These are phyloP conservation scores for Fusarium sp. DNA, from an alignment of 2,329 filamentous ascomycete genomes.

Conservation along the genomic window DNA sequence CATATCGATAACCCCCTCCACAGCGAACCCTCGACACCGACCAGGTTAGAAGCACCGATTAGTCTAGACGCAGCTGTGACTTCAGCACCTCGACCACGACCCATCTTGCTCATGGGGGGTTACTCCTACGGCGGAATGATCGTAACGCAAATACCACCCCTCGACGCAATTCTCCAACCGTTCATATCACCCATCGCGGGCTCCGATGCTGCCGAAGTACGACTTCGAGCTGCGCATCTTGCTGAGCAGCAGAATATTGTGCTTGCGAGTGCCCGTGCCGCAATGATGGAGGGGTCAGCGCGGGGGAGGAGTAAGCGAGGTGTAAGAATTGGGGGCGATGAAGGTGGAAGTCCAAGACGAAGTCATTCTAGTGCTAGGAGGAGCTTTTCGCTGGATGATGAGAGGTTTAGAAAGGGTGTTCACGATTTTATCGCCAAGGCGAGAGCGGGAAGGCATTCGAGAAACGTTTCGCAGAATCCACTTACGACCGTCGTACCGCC, in stretches of 20 bases:
- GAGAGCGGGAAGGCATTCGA: slow-evolving; percentile 37
- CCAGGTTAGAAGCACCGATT: background rate
- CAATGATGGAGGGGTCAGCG: slow-evolving; percentile 43
- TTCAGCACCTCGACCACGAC: slow-evolving; percentile 20
- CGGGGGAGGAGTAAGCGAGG: slow-evolving; percentile 47
- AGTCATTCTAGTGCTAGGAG: slow-evolving; percentile 51
- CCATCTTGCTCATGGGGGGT: slow-evolving; percentile 72
- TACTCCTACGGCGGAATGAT: slow-evolving; percentile 94
- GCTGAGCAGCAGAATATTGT: slow-evolving; percentile 69
- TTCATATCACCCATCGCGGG: slow-evolving; percentile 65
- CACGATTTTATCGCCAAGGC: slow-evolving; percentile 58
- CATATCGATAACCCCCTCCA: slow-evolving; percentile 4
- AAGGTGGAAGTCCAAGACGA: slow-evolving; percentile 52
- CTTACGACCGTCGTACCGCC: slow-evolving; percentile 12
- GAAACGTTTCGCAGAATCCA: slow-evolving; percentile 21
- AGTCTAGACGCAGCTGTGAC: background rate
- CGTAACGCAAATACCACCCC: slow-evolving; percentile 74
- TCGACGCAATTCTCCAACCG: slow-evolving; percentile 65
- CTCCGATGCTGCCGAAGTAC: slow-evolving; percentile 73
- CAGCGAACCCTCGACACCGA: slow-evolving; percentile 9
- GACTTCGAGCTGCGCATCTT: slow-evolving; percentile 74
- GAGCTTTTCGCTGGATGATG: slow-evolving; percentile 57
- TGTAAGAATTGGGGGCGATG: slow-evolving; percentile 62
- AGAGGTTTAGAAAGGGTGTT: slow-evolving; percentile 58
- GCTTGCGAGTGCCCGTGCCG: slow-evolving; percentile 50